Evolutionary conservation across 106 monocot species (phyloP).

Genomic region (Ottelia alismoides): DNA sequence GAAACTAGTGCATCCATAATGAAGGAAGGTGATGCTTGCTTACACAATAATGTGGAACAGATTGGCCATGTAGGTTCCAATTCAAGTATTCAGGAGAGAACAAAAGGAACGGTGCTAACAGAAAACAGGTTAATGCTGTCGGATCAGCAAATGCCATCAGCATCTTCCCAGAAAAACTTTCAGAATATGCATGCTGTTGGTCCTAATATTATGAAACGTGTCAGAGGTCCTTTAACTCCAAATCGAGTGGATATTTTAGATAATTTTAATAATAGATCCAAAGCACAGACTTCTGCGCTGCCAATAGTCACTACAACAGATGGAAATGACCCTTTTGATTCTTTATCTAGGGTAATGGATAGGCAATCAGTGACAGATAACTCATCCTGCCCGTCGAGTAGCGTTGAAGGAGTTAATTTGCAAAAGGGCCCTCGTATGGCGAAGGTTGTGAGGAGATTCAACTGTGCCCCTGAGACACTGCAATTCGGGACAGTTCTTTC

Average conservation of each 20-base stretch:
- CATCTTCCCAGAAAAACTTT: constrained; percentile 3
- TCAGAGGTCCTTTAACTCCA: constrained; percentile 5
- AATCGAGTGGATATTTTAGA: constrained; percentile 8
- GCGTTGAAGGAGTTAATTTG: constrained; percentile 12
- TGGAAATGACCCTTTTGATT: constrained; percentile 5
- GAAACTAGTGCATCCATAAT: constrained; percentile 24
- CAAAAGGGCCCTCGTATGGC: constrained; percentile 48
- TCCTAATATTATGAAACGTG: constrained; percentile 1
- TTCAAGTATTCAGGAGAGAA: constrained; percentile 6
- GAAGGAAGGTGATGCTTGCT: constrained; percentile 19
- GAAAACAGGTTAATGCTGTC: constrained; percentile 1
- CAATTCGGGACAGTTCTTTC: constrained; percentile 47
- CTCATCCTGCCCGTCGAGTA: constrained; percentile 11
- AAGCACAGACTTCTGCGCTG: neutral
- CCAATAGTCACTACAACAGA: constrained; percentile 2
- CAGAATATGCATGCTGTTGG: constrained; percentile 1
- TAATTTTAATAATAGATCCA: neutral
- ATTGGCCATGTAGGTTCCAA: neutral
- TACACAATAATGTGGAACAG: neutral
- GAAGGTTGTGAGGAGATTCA: constrained; percentile 44
- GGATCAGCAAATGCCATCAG: neutral
- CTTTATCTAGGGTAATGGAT: constrained; percentile 8
- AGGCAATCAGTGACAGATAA: constrained; percentile 11
- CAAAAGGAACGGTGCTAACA: neutral
- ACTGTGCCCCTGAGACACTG: constrained; percentile 52